Percentiles rank a stretch among this genome's conserved stretches.
These are phyloP conservation scores for Nissolia schottii DNA, from an alignment of 306 rosid genomes.

Conservation along the genomic window DNA sequence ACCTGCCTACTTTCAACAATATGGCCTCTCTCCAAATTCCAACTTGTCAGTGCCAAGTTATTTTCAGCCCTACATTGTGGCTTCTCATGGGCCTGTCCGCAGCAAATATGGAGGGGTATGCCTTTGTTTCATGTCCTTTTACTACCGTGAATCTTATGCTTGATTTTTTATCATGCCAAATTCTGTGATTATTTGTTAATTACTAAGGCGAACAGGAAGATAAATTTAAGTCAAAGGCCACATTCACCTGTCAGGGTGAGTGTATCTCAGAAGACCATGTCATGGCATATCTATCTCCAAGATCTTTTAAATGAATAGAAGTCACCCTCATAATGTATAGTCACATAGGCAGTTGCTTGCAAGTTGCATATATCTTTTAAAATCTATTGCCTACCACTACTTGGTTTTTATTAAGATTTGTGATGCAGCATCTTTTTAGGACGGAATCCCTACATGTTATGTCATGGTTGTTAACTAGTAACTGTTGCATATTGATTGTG, in stretches of 20 bases:
- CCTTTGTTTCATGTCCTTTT: slow-evolving; percentile 12
- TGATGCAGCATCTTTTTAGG: not conserved
- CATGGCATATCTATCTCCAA: slow-evolving; percentile 3
- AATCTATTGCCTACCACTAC: slow-evolving; percentile 3
- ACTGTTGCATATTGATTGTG: not conserved
- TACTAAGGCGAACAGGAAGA: not conserved
- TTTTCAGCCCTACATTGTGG: slow-evolving; percentile 86
- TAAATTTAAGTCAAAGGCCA: not conserved
- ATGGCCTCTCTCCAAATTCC: slow-evolving; percentile 75
- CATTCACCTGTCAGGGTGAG: not conserved
- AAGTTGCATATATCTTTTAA: too few species aligned
- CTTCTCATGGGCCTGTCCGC: slow-evolving; percentile 92
- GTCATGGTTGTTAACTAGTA: slow-evolving; percentile 1
- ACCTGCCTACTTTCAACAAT: slow-evolving; percentile 98
- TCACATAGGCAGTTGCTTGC: not conserved
- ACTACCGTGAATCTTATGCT: slow-evolving; percentile 7
- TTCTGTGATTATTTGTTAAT: not conserved
- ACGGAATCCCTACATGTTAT: slow-evolving; percentile 5
- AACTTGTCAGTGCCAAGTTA: slow-evolving; percentile 88
- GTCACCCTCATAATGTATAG: not conserved
- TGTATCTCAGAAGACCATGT: not conserved
- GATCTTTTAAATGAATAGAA: slow-evolving; percentile 7
- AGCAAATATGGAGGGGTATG: slow-evolving; percentile 86
- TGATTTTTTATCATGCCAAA: not conserved
- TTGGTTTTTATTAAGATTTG: not conserved